Evolutionary conservation across 139 green algal species (phyloP).

Genomic region (Chlorella sp.): DNA sequence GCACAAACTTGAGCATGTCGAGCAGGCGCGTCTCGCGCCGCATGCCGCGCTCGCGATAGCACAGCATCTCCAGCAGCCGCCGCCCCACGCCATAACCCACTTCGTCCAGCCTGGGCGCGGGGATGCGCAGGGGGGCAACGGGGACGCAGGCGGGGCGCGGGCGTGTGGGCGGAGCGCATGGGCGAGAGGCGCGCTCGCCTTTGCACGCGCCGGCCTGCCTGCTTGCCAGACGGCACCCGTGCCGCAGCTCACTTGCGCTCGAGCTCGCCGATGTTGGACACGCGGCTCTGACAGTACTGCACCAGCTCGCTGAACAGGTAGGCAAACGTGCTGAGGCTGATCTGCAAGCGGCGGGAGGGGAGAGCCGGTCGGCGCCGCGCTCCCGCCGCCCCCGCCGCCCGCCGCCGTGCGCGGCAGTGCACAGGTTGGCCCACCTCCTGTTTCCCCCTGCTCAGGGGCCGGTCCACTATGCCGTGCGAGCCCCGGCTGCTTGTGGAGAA

Average conservation of each 20-base stretch:
- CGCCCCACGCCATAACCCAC: constrained; percentile 84
- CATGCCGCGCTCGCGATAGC: constrained; percentile 74
- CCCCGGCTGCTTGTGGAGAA: too few species aligned
- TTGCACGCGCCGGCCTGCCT: too few species aligned
- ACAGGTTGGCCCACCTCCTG: too few species aligned
- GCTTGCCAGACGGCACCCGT: too few species aligned
- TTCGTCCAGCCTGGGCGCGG: constrained; percentile 74
- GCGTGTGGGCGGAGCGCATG: too few species aligned
- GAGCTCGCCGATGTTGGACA: constrained; percentile 88
- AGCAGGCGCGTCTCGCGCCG: constrained; percentile 77
- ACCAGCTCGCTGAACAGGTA: constrained; percentile 97
- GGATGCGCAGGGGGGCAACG: background rate
- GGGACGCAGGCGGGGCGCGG: too few species aligned
- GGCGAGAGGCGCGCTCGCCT: too few species aligned
- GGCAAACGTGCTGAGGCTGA: constrained; percentile 89
- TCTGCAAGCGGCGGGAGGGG: constrained; percentile 20
- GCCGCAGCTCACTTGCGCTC: constrained; percentile 74
- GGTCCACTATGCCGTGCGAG: too few species aligned
- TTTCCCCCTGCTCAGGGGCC: too few species aligned
- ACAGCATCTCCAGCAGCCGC: constrained; percentile 87
- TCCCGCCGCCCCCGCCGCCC: background rate
- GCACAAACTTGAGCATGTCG: constrained; percentile 91
- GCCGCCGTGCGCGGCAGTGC: constrained; percentile 15
- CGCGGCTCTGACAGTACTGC: constrained; percentile 88
- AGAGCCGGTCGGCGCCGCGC: background rate